A percentile compares a stretch with the other conserved stretches of the same genome.
Conservation (phyloP, 169 alveolate species). For the Amoebophrya sp. region DNA sequence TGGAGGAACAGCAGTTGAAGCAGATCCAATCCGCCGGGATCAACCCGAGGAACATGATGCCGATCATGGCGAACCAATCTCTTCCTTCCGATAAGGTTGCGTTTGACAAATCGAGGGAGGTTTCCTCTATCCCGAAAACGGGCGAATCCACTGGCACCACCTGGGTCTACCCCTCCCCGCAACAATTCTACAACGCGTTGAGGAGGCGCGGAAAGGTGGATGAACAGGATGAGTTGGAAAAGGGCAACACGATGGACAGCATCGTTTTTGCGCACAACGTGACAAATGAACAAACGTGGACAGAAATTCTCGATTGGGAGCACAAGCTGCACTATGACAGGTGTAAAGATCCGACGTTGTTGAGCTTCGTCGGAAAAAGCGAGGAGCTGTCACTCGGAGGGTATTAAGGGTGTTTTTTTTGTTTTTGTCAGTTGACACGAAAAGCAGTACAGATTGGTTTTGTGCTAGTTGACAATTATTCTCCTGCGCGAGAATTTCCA, state of each 20-base stretch:
- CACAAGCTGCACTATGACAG: conserved; percentile 54
- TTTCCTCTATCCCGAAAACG: conserved; percentile 29
- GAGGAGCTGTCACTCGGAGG: conserved; percentile 55
- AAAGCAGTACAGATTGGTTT: too few relatives aligned
- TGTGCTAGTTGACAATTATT: too few relatives aligned
- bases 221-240: not conserved
- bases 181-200: conserved; percentile 67
- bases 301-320: conserved; percentile 60
- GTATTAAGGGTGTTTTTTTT: too few relatives aligned
- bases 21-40: too few relatives aligned
- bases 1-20: too few relatives aligned
- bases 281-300: conserved; percentile 65
- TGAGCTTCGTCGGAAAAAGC: conserved; percentile 59
- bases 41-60: conserved; percentile 7
- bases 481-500: not conserved
- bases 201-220: conserved; percentile 50
- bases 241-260: conserved; percentile 56
- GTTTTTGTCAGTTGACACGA: too few relatives aligned
- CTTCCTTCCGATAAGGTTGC: not conserved
- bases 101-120: not conserved
- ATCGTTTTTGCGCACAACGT: conserved; percentile 63
- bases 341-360: not conserved
- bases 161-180: conserved; percentile 67
- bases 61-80: not conserved
- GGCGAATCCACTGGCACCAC: not conserved